Evolutionary conservation across 2,329 filamentous ascomycete species (phyloP).

Genomic region (Coleophoma eucalyptorum): DNA sequence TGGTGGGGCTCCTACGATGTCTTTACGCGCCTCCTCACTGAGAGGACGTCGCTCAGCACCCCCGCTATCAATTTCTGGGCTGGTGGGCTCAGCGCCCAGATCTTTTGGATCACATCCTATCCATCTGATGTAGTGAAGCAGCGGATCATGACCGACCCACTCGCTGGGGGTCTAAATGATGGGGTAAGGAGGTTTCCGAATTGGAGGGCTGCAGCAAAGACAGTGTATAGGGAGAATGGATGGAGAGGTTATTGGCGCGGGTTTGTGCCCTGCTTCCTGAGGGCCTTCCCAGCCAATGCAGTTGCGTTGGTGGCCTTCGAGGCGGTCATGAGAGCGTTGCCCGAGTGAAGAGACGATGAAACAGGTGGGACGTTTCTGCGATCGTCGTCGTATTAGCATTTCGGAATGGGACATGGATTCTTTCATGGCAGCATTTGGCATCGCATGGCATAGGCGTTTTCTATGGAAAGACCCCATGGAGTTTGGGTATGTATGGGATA

Average conservation of each 20-base stretch:
- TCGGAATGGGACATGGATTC: no score
- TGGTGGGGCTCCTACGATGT: constrained; percentile 98
- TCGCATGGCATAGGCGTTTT: no score
- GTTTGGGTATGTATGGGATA: no score
- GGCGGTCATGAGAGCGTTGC: constrained; percentile 71
- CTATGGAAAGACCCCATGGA: no score
- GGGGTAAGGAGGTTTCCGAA: constrained; percentile 63
- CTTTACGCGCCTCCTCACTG: constrained; percentile 64
- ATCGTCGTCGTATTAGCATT: no score
- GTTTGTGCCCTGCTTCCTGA: constrained; percentile 87
- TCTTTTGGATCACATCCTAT: constrained; percentile 93
- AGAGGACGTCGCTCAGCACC: constrained; percentile 65
- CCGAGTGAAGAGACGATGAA: neutral
- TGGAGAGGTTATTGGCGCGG: constrained; percentile 86
- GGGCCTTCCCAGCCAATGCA: constrained; percentile 94
- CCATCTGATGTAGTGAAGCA: constrained; percentile 94
- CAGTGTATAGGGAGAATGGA: constrained; percentile 74
- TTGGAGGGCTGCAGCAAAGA: constrained; percentile 77
- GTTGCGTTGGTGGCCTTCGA: constrained; percentile 93
- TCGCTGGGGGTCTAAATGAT: constrained; percentile 67
- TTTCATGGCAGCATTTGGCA: no score
- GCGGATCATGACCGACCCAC: constrained; percentile 90
- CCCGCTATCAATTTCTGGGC: constrained; percentile 97
- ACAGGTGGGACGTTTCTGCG: no score
- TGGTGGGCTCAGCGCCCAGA: constrained; percentile 84